Conservation (phyloP, 2,329 filamentous ascomycete species). For the Colletotrichum sp. region DNA sequence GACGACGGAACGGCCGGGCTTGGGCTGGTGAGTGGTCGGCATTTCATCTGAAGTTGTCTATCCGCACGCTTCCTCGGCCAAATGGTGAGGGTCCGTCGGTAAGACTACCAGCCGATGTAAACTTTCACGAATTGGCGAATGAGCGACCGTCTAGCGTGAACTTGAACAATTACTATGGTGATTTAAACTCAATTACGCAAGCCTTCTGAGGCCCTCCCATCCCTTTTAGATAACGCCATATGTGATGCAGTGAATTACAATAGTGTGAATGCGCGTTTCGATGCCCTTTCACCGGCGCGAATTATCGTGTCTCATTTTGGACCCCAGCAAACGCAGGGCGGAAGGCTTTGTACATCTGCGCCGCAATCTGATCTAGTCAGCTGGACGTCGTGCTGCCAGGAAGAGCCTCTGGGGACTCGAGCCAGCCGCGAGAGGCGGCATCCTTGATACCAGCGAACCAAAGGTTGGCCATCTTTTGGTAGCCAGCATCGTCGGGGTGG, state of each 20-base stretch:
- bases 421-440: slow-evolving; percentile 28
- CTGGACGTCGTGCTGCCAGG: neutral
- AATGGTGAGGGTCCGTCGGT: neutral
- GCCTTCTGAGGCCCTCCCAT: neutral
- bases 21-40: neutral
- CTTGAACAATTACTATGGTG: neutral
- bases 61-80: neutral
- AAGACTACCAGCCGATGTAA: neutral
- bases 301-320: neutral
- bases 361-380: neutral
- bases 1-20: neutral
- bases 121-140: neutral
- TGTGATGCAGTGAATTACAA: neutral
- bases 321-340: neutral
- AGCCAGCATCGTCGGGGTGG: slow-evolving; percentile 43
- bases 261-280: neutral
- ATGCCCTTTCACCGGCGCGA: neutral
- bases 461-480: slow-evolving; percentile 45
- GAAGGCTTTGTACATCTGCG: neutral
- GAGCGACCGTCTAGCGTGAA: neutral
- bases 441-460: slow-evolving; percentile 36
- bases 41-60: neutral
- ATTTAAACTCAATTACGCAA: neutral
- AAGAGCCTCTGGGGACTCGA: slow-evolving; percentile 23
- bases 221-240: neutral